Evolutionary conservation across 106 monocot genomes (phyloP).

Genomic region (Dactylorhiza incarnata): DNA sequence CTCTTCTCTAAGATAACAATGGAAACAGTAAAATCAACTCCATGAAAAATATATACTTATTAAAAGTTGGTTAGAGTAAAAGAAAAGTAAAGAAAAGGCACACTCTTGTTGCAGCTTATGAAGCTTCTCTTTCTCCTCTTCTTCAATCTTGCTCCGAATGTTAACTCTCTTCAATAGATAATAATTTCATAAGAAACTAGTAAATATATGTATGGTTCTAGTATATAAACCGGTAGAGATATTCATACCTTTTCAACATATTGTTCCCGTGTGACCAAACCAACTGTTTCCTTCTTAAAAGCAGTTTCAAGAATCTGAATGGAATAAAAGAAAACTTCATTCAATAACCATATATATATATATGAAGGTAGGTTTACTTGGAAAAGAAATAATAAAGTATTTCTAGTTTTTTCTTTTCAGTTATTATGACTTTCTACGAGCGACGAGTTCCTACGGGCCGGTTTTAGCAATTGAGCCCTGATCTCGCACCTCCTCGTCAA

Average conservation of each 20-base stretch:
- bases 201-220: background rate
- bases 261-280: constrained; percentile 92
- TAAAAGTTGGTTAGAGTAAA: background rate
- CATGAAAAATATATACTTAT: background rate
- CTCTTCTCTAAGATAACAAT: constrained; percentile 59
- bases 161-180: constrained; percentile 74
- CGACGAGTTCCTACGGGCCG: too few species aligned
- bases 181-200: background rate
- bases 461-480: too few species aligned
- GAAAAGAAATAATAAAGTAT: too few species aligned
- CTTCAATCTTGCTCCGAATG: constrained; percentile 91
- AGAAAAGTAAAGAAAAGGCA: constrained; percentile 3
- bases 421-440: too few species aligned
- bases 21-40: background rate
- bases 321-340: background rate
- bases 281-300: constrained; percentile 99
- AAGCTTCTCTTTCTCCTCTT: constrained; percentile 99
- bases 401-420: too few species aligned
- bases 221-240: background rate
- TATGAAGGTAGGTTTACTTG: too few species aligned
- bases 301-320: constrained; percentile 95
- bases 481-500: too few species aligned
- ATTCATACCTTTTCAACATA: constrained; percentile 92
- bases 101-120: constrained; percentile 92
- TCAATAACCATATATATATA: background rate